Evolutionary conservation across 192 early-diverging fungal genomes (phyloP), one percentile per base, ranked within the genome.

Genomic region (Coemansia sp.): DNA sequence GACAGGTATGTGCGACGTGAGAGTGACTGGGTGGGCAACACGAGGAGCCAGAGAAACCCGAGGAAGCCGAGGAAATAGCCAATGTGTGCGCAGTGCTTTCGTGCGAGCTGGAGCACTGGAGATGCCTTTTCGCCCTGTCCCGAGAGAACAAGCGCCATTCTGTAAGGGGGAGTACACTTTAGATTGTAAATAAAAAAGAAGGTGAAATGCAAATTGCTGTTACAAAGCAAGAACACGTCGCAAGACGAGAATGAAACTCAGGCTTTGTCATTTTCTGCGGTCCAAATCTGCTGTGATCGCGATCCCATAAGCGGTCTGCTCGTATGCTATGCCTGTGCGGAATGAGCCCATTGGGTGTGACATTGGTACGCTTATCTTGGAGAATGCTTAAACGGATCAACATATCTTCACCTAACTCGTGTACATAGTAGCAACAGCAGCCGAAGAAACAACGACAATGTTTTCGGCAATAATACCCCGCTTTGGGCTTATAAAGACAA

Each of bases 1-100:
- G 88, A 90, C 25, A 89, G 73, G 64, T 91, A 91, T 0, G 84
- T 86, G 24, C 59, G 34, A 51, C 85, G 85, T 47, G 80, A 86
- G 53, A 87, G 84, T n/a, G 54, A 64, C 46, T 82, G 76, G 38
- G 80, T 73, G 10, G 90, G 88, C 17, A 91, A 64, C 25, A 81
- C 62, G 19, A 89, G 67, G 9, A 90, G 65, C 88, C 88, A 90
- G 39, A 70, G 45, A 18, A 86, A 63, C 1, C 82, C 86, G 17
- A 81, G 80, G 21, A 81, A 43, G 15, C 83, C 83, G 18, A 91
- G 73, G 2, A 84, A 57, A 34, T 80, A 75, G 67, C 86, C 84
- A 44, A 70, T 58, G 42, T 67, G 61, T 15, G 59, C 64, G 59
- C 69, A 65, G 75, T 78, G 57, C 41, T 66, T 62, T 48, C 75